phyloP scores from a whole-genome alignment of 208 protist genomes.

The Trypanosoma melophagium region DNA sequence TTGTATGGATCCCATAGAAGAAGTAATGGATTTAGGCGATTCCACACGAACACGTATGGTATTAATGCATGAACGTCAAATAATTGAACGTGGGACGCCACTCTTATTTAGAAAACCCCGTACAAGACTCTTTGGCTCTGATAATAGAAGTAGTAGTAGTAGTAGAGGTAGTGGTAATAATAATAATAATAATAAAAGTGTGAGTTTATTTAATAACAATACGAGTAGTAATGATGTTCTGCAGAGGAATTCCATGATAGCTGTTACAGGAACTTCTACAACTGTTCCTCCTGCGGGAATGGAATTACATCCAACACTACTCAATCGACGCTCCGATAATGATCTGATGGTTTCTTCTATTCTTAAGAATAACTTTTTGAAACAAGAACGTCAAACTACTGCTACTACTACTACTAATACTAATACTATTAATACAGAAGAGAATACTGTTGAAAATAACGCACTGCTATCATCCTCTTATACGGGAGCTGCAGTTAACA shows the following conservation, averaged over 20 bases:
- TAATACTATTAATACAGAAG: not conserved
- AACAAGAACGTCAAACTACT: not conserved
- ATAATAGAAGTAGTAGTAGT: not conserved
- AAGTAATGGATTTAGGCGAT: too few species aligned
- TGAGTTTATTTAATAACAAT: not conserved
- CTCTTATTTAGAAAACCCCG: slow-evolving; percentile 23
- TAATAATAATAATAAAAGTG: not conserved
- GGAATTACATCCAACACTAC: not conserved
- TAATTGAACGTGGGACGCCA: slow-evolving; percentile 26
- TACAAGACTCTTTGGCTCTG: slow-evolving; percentile 8
- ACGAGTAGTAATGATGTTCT: not conserved
- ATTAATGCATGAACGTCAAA: slow-evolving; percentile 21
- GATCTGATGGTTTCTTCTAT: slow-evolving; percentile 16
- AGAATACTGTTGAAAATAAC: not conserved
- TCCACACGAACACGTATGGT: too few species aligned
- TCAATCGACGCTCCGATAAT: not conserved
- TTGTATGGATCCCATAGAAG: too few species aligned
- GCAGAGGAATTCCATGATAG: not conserved
- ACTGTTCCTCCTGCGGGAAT: not conserved
- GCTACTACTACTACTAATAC: not conserved
- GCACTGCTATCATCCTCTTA: too few species aligned
- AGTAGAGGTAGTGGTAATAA: not conserved
- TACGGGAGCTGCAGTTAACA: too few species aligned
- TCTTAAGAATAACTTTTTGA: not conserved
- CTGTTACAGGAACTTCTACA: not conserved